Conservation (phyloP, 2,329 filamentous ascomycete genomes). For the Septoria linicola region DNA sequence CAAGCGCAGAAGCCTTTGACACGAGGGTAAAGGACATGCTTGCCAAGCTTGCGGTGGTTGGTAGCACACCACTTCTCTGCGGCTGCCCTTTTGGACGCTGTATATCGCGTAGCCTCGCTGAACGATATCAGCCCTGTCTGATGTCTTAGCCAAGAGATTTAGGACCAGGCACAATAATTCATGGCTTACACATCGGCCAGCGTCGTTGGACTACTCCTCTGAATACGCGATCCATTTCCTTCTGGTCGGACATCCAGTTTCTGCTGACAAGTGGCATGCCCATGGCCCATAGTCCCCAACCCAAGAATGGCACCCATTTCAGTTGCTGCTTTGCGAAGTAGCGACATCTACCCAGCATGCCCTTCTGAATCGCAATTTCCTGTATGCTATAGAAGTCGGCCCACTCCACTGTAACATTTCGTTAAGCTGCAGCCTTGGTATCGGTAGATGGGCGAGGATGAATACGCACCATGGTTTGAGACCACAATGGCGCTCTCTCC, state of each 20-base stretch:
- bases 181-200: slow-evolving; percentile 59
- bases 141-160: not conserved
- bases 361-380: slow-evolving; percentile 52
- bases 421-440: not conserved
- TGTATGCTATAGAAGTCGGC: slow-evolving; percentile 66
- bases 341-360: slow-evolving; percentile 61
- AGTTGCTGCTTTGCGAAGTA: slow-evolving; percentile 64
- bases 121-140: slow-evolving; percentile 61
- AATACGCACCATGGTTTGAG: slow-evolving; percentile 50
- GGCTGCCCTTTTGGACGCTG: slow-evolving; percentile 52
- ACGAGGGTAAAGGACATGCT: slow-evolving; percentile 60
- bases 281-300: slow-evolving; percentile 65
- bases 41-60: slow-evolving; percentile 52
- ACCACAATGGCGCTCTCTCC: slow-evolving; percentile 62
- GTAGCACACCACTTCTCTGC: slow-evolving; percentile 55
- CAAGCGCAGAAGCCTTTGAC: slow-evolving; percentile 62
- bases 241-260: slow-evolving; percentile 58
- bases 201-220: slow-evolving; percentile 51
- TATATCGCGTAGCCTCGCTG: slow-evolving; percentile 63
- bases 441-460: not conserved
- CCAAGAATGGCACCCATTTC: slow-evolving; percentile 59
- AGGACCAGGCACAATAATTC: not conserved
- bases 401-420: slow-evolving; percentile 50
- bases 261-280: slow-evolving; percentile 63
- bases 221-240: slow-evolving; percentile 59